phyloP scores from a whole-genome alignment of 2,329 filamentous ascomycete genomes.

The Parasarocladium wereldwijsianum region DNA sequence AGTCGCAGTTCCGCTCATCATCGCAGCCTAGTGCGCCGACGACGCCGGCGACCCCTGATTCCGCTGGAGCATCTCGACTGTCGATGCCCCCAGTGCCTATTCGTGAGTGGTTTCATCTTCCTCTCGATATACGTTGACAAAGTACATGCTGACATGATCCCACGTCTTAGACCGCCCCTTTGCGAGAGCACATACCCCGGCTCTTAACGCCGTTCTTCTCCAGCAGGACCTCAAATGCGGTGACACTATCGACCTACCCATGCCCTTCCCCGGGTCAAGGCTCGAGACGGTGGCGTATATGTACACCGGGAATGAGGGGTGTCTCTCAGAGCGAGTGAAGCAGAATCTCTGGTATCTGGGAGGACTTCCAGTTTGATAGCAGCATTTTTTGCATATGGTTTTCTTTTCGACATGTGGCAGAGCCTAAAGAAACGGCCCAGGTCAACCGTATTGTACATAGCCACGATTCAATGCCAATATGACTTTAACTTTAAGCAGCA shows the following conservation, averaged over 20 bases:
- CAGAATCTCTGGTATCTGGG: constrained; percentile 41
- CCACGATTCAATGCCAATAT: too few relatives aligned
- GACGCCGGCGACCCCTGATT: not conserved
- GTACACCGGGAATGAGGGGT: constrained; percentile 33
- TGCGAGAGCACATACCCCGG: constrained; percentile 12
- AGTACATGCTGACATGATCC: constrained; percentile 1
- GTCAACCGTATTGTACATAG: too few relatives aligned
- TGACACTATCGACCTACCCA: constrained; percentile 40
- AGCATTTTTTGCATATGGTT: too few relatives aligned
- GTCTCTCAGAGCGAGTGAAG: constrained; percentile 27
- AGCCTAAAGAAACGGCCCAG: too few relatives aligned
- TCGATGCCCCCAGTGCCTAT: constrained; percentile 4
- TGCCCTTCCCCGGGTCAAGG: constrained; percentile 44
- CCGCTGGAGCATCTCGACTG: constrained; percentile 1
- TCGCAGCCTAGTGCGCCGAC: not conserved
- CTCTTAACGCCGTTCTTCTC: constrained; percentile 1
- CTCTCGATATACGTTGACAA: not conserved
- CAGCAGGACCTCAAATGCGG: constrained; percentile 12
- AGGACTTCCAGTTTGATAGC: constrained; percentile 27
- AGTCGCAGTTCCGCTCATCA: constrained; percentile 1
- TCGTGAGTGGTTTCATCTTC: constrained; percentile 1
- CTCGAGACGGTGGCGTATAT: constrained; percentile 36
- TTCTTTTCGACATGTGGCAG: too few relatives aligned
- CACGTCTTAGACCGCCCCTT: constrained; percentile 13
- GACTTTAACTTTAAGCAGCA: too few relatives aligned